Evolutionary conservation across 345 rosid genomes (phyloP).

Genomic region (Clarkia xantiana): DNA sequence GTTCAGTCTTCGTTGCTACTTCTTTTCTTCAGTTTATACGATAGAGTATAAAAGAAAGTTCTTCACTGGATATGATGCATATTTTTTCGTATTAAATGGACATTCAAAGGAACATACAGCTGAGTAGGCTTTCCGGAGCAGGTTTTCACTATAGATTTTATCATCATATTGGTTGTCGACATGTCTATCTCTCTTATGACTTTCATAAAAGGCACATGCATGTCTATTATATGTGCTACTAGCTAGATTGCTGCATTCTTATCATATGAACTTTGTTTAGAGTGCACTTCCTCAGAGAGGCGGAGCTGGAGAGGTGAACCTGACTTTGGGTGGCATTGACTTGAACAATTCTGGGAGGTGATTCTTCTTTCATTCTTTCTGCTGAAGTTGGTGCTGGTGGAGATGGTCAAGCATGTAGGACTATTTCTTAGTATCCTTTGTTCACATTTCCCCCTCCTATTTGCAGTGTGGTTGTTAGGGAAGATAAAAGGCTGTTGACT

Average conservation of each 20-base stretch:
- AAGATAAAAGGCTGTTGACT: slow-evolving; percentile 85
- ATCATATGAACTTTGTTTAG: slow-evolving; percentile 25
- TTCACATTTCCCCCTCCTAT: slow-evolving; percentile 11
- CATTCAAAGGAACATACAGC: too few relatives aligned
- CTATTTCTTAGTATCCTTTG: slow-evolving; percentile 8
- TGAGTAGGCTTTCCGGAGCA: too few relatives aligned
- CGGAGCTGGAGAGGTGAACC: slow-evolving; percentile 94
- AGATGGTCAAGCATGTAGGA: slow-evolving; percentile 1
- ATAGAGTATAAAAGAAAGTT: too few relatives aligned
- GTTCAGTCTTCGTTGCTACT: too few relatives aligned
- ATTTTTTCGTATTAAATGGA: too few relatives aligned
- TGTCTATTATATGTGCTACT: too few relatives aligned
- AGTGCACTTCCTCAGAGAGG: slow-evolving; percentile 84
- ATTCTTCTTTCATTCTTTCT: slow-evolving; percentile 6
- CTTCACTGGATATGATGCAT: too few relatives aligned
- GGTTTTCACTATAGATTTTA: too few relatives aligned
- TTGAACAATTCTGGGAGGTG: slow-evolving; percentile 97
- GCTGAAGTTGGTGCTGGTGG: not conserved
- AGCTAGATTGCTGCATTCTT: slow-evolving; percentile 1
- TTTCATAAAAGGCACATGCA: not conserved
- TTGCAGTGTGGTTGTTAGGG: slow-evolving; percentile 93
- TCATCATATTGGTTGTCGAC: too few relatives aligned
- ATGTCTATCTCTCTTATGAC: not conserved
- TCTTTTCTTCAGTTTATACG: too few relatives aligned
- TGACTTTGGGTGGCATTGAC: slow-evolving; percentile 94